Conservation (phyloP, 1,284 basidiomycete species). For the Sporisorium sorghi region DNA sequence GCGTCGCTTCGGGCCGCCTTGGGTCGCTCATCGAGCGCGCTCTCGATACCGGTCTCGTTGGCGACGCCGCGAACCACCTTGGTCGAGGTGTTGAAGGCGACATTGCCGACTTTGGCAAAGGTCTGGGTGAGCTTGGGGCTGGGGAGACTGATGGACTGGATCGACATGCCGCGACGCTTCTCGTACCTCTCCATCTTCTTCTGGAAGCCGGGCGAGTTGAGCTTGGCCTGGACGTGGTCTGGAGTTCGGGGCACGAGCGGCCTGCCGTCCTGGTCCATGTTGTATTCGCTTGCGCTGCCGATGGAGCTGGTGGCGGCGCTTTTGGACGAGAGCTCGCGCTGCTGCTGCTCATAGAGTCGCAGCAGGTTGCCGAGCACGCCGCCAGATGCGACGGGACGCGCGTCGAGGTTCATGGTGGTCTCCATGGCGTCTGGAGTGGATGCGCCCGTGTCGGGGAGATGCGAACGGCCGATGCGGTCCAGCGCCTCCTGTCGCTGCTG, state of each 20-base stretch:
- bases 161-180: constrained; percentile 42
- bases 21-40: constrained; percentile 71
- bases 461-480: constrained; percentile 51
- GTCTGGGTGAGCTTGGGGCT: constrained; percentile 46
- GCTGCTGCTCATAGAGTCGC: constrained; percentile 66
- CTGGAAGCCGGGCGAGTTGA: constrained; percentile 34
- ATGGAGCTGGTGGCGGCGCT: constrained; percentile 46
- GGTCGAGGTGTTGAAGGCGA: constrained; percentile 35
- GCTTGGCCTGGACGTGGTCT: constrained; percentile 17
- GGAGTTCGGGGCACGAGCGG: constrained; percentile 23
- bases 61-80: constrained; percentile 59
- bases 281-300: constrained; percentile 40
- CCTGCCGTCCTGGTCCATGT: constrained; percentile 15
- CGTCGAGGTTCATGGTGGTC: constrained; percentile 60
- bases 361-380: constrained; percentile 67
- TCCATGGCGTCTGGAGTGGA: constrained; percentile 64
- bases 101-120: constrained; percentile 48
- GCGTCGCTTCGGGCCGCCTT: constrained; percentile 74
- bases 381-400: constrained; percentile 56
- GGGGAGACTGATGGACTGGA: constrained; percentile 33
- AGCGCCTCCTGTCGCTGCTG: constrained; percentile 50
- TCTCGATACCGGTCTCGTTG: constrained; percentile 62
- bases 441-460: constrained; percentile 58
- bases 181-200: constrained; percentile 27
- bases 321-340: constrained; percentile 41